These are phyloP conservation scores for Perkinsus chesapeaki DNA, from an alignment of 169 alveolate species.

Conservation along the genomic window DNA sequence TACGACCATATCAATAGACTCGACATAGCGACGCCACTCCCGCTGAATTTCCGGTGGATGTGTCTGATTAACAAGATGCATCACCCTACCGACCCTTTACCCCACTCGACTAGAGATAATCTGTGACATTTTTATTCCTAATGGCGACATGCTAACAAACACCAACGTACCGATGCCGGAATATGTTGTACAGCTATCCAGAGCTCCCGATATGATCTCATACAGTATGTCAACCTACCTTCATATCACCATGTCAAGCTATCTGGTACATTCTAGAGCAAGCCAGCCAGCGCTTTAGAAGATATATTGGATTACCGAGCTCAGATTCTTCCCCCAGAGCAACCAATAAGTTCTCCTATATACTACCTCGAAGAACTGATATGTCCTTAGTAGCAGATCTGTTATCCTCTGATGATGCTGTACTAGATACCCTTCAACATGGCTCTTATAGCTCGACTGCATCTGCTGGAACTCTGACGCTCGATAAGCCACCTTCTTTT, in stretches of 20 bases:
- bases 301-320: too few relatives aligned
- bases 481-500: constrained; percentile 53
- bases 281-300: too few relatives aligned
- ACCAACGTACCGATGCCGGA: too few relatives aligned
- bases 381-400: neutral
- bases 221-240: too few relatives aligned
- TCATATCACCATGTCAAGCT: too few relatives aligned
- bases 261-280: too few relatives aligned
- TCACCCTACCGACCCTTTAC: neutral
- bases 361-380: neutral
- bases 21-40: constrained; percentile 32
- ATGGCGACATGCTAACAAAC: too few relatives aligned
- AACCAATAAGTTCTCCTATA: neutral
- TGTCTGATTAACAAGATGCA: neutral
- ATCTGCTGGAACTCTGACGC: constrained; percentile 57
- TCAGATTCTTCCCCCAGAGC: neutral
- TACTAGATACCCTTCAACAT: neutral
- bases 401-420: neutral
- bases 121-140: too few relatives aligned
- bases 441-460: constrained; percentile 29
- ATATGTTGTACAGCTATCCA: too few relatives aligned
- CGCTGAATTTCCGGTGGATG: constrained; percentile 50
- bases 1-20: constrained; percentile 36
- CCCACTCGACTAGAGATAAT: neutral
- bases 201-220: too few relatives aligned